A percentile compares a stretch with the other conserved stretches of the same genome.
These are phyloP conservation scores for Daldinia grandis DNA, from an alignment of 495 filamentous ascomycete species.

Conservation along the genomic window DNA sequence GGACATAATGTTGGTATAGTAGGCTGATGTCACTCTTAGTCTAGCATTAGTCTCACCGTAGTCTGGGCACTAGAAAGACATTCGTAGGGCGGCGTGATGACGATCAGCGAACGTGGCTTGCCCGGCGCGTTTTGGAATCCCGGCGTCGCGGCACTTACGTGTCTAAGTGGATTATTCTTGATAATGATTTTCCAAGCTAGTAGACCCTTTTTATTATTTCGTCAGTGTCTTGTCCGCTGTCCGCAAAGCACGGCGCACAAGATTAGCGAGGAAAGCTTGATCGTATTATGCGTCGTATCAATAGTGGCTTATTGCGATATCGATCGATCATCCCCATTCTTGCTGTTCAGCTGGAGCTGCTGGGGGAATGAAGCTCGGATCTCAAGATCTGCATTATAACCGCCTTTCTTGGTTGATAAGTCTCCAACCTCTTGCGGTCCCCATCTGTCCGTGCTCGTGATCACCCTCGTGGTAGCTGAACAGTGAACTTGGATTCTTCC, in stretches of 20 bases:
- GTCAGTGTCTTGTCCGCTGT: neutral
- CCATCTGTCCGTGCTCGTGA: conserved; percentile 9
- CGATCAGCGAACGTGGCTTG: conserved; percentile 36
- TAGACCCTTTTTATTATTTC: neutral
- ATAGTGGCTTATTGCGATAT: conserved; percentile 26
- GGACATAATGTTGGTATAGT: neutral
- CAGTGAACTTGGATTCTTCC: neutral
- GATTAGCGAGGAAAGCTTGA: conserved; percentile 33
- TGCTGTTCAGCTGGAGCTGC: conserved; percentile 2
- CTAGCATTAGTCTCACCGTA: conserved; percentile 6
- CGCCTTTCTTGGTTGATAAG: neutral
- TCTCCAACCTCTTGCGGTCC: neutral
- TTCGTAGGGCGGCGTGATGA: conserved; percentile 31
- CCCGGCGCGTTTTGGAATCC: conserved; percentile 36
- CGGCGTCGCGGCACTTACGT: conserved; percentile 20
- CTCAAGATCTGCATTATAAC: conserved; percentile 17
- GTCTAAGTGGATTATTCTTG: conserved; percentile 32
- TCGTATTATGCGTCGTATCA: conserved; percentile 29
- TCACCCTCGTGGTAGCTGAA: conserved; percentile 5
- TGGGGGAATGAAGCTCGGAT: conserved; percentile 12
- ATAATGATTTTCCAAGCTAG: conserved; percentile 35
- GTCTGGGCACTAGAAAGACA: conserved; percentile 15
- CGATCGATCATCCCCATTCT: conserved; percentile 22
- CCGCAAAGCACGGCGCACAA: neutral
- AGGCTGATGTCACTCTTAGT: conserved; percentile 17